Percentiles rank a stretch among this genome's conserved stretches.
Conservation (phyloP, 2,329 filamentous ascomycete species). For the Colletotrichum eleusines region DNA sequence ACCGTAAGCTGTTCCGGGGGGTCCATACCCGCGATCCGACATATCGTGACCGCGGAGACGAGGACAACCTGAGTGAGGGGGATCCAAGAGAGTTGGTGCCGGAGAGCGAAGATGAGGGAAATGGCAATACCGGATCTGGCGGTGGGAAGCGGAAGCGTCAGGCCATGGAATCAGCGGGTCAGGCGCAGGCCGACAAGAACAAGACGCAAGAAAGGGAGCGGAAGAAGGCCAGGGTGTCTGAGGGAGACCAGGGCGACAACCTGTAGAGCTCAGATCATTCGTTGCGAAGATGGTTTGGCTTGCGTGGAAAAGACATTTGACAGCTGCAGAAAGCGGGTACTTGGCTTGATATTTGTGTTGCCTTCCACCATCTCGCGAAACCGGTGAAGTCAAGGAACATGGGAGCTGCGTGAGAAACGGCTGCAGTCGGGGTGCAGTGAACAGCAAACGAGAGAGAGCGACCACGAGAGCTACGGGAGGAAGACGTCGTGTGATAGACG, state of each 20-base stretch:
- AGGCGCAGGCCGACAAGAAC: slow-evolving; percentile 5
- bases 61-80: slow-evolving; percentile 26
- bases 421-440: not conserved
- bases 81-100: slow-evolving; percentile 20
- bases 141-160: slow-evolving; percentile 26
- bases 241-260: slow-evolving; percentile 39
- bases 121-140: not conserved
- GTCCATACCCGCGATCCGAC: slow-evolving; percentile 24
- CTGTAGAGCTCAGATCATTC: not conserved
- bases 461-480: too few relatives aligned
- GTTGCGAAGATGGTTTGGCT: not conserved
- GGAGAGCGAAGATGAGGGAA: slow-evolving; percentile 15
- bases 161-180: not conserved
- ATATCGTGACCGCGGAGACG: slow-evolving; percentile 29
- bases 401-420: not conserved
- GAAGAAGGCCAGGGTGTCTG: slow-evolving; percentile 50
- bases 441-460: not conserved
- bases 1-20: slow-evolving; percentile 12
- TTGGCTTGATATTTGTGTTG: too few relatives aligned
- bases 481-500: slow-evolving; percentile 9
- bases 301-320: too few relatives aligned
- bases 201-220: slow-evolving; percentile 12
- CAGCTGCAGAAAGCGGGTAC: too few relatives aligned
- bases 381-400: not conserved
- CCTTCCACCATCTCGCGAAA: not conserved